phyloP scores from a whole-genome alignment of 2,329 filamentous ascomycete species.

The Colletotrichum sp. region DNA sequence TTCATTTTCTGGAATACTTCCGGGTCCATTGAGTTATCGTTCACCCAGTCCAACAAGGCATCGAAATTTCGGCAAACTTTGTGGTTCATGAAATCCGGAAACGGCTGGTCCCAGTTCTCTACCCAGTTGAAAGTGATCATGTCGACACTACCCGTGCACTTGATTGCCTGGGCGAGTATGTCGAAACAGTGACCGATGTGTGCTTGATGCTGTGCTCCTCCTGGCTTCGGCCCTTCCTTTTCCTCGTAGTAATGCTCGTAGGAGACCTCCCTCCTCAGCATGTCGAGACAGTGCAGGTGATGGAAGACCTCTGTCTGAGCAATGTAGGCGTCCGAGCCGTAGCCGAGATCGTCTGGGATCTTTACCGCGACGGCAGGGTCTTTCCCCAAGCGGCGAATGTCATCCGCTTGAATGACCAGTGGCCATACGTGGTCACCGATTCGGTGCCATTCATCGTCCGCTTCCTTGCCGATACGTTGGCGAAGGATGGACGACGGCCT shows the following conservation, averaged over 20 bases:
- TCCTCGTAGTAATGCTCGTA: conserved; percentile 4
- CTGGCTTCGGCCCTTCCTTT: background rate
- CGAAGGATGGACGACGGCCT: background rate
- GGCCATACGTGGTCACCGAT: conserved; percentile 6
- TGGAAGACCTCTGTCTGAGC: conserved; percentile 40
- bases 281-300: conserved; percentile 41
- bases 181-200: conserved; percentile 35
- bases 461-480: background rate
- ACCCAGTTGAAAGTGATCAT: conserved; percentile 37
- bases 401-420: background rate
- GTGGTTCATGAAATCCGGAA: conserved; percentile 35
- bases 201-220: conserved; percentile 17
- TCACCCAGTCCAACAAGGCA: conserved; percentile 17
- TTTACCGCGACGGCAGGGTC: conserved; percentile 30
- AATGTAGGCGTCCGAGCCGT: conserved; percentile 35
- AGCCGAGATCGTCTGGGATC: conserved; percentile 30
- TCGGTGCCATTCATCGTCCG: background rate
- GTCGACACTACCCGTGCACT: conserved; percentile 34
- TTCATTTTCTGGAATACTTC: background rate
- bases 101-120: conserved; percentile 31
- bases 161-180: conserved; percentile 31
- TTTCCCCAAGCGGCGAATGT: conserved; percentile 27
- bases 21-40: conserved; percentile 10
- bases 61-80: conserved; percentile 35
- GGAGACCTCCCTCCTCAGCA: conserved; percentile 27